Evolutionary conservation across 768 basidiomycete species (phyloP).

Genomic region (Rubroboletus satanas): DNA sequence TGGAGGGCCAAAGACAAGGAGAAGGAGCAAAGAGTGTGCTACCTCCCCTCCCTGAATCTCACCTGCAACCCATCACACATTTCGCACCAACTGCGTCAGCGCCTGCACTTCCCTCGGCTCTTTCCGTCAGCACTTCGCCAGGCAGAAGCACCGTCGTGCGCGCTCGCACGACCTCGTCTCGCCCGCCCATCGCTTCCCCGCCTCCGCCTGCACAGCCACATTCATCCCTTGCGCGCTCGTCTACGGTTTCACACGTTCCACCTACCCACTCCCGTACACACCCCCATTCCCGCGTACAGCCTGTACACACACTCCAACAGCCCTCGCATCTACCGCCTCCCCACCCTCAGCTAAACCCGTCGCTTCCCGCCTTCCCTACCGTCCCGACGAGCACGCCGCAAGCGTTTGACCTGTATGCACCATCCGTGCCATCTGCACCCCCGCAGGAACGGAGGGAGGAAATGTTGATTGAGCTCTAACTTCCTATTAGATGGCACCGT

Average conservation of each 20-base stretch:
- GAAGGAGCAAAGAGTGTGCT: neutral
- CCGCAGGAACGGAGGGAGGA: constrained; percentile 65
- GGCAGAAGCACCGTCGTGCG: constrained; percentile 21
- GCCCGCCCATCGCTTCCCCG: constrained; percentile 15
- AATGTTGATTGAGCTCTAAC: constrained; percentile 41
- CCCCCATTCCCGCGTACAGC: constrained; percentile 2
- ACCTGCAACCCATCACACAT: constrained; percentile 20
- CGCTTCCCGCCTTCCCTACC: constrained; percentile 60
- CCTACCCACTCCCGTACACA: constrained; percentile 6
- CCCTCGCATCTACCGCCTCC: constrained; percentile 9
- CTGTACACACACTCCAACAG: constrained; percentile 4
- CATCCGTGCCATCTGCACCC: constrained; percentile 42
- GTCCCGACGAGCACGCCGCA: constrained; percentile 61
- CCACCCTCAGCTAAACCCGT: constrained; percentile 18
- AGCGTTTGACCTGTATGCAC: constrained; percentile 45
- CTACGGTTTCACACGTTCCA: constrained; percentile 20
- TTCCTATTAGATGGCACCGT: neutral
- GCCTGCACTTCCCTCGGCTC: constrained; percentile 17
- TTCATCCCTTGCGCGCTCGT: constrained; percentile 21
- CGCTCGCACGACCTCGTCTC: constrained; percentile 28
- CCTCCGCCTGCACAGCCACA: constrained; percentile 11
- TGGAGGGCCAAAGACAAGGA: constrained; percentile 18
- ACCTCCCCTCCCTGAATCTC: constrained; percentile 6
- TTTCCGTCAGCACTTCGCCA: constrained; percentile 13
- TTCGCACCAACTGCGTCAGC: constrained; percentile 12